Evolutionary conservation across 2,329 filamentous ascomycete genomes (phyloP).

Genomic region (Calonectria pseudoreteaudii): DNA sequence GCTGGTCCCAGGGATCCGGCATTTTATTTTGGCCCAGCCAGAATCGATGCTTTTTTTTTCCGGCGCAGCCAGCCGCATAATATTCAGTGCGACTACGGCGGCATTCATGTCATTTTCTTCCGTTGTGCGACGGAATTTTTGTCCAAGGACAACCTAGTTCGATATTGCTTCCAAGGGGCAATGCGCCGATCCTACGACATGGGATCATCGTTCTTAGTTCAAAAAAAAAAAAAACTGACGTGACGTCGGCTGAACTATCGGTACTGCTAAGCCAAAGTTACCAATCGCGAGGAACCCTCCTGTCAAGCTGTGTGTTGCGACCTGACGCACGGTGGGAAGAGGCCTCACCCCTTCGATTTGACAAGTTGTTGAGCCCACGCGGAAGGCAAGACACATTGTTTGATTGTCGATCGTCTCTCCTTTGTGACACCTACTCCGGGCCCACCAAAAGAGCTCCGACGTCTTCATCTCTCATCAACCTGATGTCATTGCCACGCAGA

Average conservation of each 20-base stretch:
- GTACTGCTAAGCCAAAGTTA: slow-evolving; percentile 9
- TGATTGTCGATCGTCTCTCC: slow-evolving; percentile 5
- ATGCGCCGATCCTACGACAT: slow-evolving; percentile 30
- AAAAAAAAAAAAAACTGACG: slow-evolving; percentile 6
- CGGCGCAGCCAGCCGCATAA: slow-evolving; percentile 17
- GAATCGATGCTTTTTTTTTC: not conserved
- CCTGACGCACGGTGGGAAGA: slow-evolving; percentile 4
- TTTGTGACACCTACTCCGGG: not conserved
- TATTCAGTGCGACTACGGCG: slow-evolving; percentile 28
- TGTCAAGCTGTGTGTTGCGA: slow-evolving; percentile 15
- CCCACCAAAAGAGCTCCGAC: not conserved
- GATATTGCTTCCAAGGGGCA: slow-evolving; percentile 14
- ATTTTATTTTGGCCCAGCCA: slow-evolving; percentile 11
- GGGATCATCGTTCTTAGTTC: slow-evolving; percentile 23
- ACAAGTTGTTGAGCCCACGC: slow-evolving; percentile 6
- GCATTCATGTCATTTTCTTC: slow-evolving; percentile 24
- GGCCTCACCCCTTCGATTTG: slow-evolving; percentile 6
- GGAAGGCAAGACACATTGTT: slow-evolving; percentile 1
- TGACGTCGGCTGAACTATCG: slow-evolving; percentile 27
- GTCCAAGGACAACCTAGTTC: slow-evolving; percentile 13
- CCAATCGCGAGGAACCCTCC: slow-evolving; percentile 15
- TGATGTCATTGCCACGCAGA: slow-evolving; percentile 12
- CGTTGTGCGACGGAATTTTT: slow-evolving; percentile 1
- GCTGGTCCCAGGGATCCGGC: slow-evolving; percentile 16
- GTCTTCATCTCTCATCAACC: not conserved